Conservation (phyloP, 257 asterid genomes). For the Forsythia viridissima region DNA sequence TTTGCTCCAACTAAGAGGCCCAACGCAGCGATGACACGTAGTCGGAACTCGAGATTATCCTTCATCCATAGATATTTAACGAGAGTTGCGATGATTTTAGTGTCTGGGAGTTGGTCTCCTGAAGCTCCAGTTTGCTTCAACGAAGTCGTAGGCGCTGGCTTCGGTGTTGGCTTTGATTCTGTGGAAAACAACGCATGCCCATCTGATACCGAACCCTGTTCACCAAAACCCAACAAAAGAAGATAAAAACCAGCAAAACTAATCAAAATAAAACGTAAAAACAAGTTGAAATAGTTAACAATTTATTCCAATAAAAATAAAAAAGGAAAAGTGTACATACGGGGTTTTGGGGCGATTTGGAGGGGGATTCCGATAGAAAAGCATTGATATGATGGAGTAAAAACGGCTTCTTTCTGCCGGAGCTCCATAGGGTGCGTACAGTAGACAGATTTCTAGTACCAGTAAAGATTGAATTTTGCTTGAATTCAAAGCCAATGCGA, state of each 20-base stretch:
- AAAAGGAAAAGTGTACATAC: slow-evolving; percentile 31
- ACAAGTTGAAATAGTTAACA: neutral
- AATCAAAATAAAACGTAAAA: neutral
- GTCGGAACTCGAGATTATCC: slow-evolving; percentile 74
- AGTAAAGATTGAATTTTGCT: slow-evolving; percentile 25
- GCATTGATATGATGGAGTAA: slow-evolving; percentile 47
- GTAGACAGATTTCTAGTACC: slow-evolving; percentile 46
- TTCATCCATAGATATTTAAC: slow-evolving; percentile 88
- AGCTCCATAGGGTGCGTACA: slow-evolving; percentile 42
- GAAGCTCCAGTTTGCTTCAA: slow-evolving; percentile 35
- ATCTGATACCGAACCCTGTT: slow-evolving; percentile 47
- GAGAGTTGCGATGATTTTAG: slow-evolving; percentile 64
- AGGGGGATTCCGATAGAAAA: slow-evolving; percentile 66
- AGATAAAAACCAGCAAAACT: neutral
- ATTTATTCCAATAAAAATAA: neutral
- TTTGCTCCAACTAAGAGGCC: slow-evolving; percentile 88
- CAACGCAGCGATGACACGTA: slow-evolving; percentile 83
- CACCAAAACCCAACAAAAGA: slow-evolving; percentile 21
- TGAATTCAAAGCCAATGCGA: slow-evolving; percentile 22
- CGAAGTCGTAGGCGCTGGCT: slow-evolving; percentile 36
- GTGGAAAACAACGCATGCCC: slow-evolving; percentile 72
- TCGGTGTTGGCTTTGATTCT: slow-evolving; percentile 32
- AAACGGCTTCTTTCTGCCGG: slow-evolving; percentile 44
- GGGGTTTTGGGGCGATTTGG: slow-evolving; percentile 48
- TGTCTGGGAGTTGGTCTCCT: slow-evolving; percentile 48